Conservation (phyloP, 805 yeast genomes). For the Lachancea thermotolerans region DNA sequence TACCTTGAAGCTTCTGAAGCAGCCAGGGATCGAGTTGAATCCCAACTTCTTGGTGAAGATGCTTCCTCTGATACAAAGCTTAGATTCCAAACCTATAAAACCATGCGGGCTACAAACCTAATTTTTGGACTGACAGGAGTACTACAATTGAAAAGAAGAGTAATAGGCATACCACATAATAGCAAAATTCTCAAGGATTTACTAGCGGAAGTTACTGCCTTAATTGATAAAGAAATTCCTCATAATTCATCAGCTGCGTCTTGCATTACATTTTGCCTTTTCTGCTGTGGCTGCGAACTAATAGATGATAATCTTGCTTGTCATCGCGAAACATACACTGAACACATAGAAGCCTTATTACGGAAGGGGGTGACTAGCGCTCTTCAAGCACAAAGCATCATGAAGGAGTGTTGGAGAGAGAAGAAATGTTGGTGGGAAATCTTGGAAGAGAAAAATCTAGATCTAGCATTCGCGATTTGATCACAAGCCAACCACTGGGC, state of each 20-base stretch:
- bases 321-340: slow-evolving; percentile 11
- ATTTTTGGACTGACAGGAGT: slow-evolving; percentile 48
- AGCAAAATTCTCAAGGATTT: slow-evolving; percentile 42
- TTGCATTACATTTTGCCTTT: slow-evolving; percentile 17
- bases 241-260: slow-evolving; percentile 13
- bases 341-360: slow-evolving; percentile 11
- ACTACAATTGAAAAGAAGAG: slow-evolving; percentile 52
- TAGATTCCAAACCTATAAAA: slow-evolving; percentile 16
- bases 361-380: slow-evolving; percentile 12
- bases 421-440: slow-evolving; percentile 13
- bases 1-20: slow-evolving; percentile 21
- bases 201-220: slow-evolving; percentile 8
- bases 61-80: neutral
- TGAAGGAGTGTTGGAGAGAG: slow-evolving; percentile 12
- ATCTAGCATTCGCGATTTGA: slow-evolving; percentile 20
- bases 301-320: slow-evolving; percentile 8
- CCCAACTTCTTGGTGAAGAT: neutral
- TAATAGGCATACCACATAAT: slow-evolving; percentile 40
- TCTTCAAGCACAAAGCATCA: slow-evolving; percentile 8
- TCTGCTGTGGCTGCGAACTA: slow-evolving; percentile 22
- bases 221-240: slow-evolving; percentile 12
- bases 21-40: slow-evolving; percentile 26
- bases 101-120: slow-evolving; percentile 43
- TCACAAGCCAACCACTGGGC: too few relatives aligned
- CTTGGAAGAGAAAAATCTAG: slow-evolving; percentile 9